phyloP scores from a whole-genome alignment of 2,329 filamentous ascomycete genomes.

The Sphaerostilbella broomeana region DNA sequence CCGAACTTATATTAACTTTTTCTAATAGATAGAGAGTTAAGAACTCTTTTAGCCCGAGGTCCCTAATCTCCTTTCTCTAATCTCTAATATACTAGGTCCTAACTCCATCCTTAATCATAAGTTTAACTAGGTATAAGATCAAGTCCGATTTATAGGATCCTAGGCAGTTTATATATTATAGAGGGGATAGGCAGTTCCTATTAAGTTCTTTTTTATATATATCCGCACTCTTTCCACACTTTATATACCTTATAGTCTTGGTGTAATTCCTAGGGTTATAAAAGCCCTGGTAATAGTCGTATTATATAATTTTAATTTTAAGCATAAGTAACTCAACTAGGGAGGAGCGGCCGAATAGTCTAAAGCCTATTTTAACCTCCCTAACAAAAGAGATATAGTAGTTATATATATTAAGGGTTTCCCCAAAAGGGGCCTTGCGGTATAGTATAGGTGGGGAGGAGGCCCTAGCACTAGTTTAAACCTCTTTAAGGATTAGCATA shows the following conservation, averaged over 20 bases:
- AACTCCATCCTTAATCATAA: not conserved
- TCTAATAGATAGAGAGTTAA: too few species aligned
- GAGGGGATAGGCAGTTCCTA: not conserved
- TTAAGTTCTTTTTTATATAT: not conserved
- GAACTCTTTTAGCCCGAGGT: not conserved
- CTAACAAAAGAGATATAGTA: not conserved
- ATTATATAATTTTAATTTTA: not conserved
- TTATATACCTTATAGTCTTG: not conserved
- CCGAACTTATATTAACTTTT: too few species aligned
- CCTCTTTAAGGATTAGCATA: not conserved
- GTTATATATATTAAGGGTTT: not conserved
- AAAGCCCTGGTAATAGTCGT: not conserved
- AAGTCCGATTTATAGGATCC: not conserved
- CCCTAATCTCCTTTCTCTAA: too few species aligned
- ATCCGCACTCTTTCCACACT: not conserved
- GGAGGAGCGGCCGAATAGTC: not conserved
- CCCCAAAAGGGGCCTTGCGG: not conserved
- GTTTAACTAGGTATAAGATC: not conserved
- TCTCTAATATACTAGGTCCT: too few species aligned
- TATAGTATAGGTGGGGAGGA: not conserved
- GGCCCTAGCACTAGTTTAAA: not conserved
- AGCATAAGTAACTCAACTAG: not conserved
- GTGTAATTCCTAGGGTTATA: not conserved
- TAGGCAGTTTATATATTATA: not conserved
- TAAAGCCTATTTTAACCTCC: not conserved